Conservation (phyloP, 2,329 filamentous ascomycete species). For the Thielaviopsis euricoi region DNA sequence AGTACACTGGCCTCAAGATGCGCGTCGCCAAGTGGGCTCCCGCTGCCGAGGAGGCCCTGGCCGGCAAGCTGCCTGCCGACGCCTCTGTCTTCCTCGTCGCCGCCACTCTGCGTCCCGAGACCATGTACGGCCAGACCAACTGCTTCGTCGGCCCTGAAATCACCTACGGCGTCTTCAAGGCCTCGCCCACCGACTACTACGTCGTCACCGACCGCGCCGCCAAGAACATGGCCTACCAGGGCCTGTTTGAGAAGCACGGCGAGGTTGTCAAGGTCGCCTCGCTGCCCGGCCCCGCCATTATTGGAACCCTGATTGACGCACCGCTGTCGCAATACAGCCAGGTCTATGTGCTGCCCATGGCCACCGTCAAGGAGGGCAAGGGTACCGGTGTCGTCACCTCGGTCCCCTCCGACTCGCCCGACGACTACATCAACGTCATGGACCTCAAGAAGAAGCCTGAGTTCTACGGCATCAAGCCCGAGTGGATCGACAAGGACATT, state of each 20-base stretch:
- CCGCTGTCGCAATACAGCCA: conserved; percentile 74
- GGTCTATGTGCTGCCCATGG: conserved; percentile 87
- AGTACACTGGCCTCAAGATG: conserved; percentile 86
- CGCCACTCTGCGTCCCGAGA: conserved; percentile 85
- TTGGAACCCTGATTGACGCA: conserved; percentile 80
- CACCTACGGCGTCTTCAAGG: conserved; percentile 75
- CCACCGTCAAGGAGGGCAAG: conserved; percentile 78
- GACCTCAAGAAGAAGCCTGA: conserved; percentile 91
- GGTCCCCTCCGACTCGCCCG: conserved; percentile 84
- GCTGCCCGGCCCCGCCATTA: conserved; percentile 58
- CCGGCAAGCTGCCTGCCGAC: conserved; percentile 61
- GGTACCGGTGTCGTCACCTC: conserved; percentile 93
- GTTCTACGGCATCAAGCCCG: conserved; percentile 90
- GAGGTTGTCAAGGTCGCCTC: conserved; percentile 59
- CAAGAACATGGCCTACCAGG: conserved; percentile 93
- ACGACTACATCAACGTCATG: conserved; percentile 78
- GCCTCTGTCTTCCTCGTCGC: conserved; percentile 79
- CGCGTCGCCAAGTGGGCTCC: conserved; percentile 81
- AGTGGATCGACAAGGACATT: conserved; percentile 88
- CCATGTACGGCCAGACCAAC: conserved; percentile 96
- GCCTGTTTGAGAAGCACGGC: conserved; percentile 63
- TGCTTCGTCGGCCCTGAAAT: conserved; percentile 90
- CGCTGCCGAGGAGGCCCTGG: conserved; percentile 51
- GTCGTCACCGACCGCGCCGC: conserved; percentile 73
- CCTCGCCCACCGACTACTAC: conserved; percentile 62